Conservation (phyloP, 345 rosid genomes). For the Mallotus nudiflorus region DNA sequence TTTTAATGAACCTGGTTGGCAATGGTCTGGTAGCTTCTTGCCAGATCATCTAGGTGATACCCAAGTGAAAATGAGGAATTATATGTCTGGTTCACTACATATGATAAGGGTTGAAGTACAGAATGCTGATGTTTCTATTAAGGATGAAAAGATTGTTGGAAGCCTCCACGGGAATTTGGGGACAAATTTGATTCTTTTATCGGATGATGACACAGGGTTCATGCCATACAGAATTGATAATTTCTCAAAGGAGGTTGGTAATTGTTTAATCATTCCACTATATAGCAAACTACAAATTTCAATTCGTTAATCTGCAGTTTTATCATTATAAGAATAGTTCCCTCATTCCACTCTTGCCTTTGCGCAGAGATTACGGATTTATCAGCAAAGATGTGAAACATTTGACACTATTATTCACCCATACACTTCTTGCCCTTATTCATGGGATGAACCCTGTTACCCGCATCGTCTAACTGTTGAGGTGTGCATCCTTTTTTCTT, state of each 20-base stretch:
- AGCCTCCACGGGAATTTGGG: conserved; percentile 74
- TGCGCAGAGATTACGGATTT: conserved; percentile 70
- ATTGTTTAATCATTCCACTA: conserved; percentile 9
- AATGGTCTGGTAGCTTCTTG: conserved; percentile 96
- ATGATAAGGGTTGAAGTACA: conserved; percentile 93
- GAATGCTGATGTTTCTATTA: conserved; percentile 74
- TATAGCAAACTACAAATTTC: neutral
- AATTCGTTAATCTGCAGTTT: neutral
- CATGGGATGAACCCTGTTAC: conserved; percentile 97
- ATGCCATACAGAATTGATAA: conserved; percentile 98
- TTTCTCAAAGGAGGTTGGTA: conserved; percentile 92
- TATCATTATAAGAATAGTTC: neutral
- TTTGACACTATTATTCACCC: conserved; percentile 77
- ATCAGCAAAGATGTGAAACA: conserved; percentile 87
- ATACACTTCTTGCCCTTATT: conserved; percentile 80
- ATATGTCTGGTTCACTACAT: conserved; percentile 58
- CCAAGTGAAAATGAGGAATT: conserved; percentile 85
- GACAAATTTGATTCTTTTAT: conserved; percentile 82
- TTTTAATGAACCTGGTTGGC: conserved; percentile 93
- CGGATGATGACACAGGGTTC: conserved; percentile 87
- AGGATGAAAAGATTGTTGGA: conserved; percentile 73
- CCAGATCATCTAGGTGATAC: conserved; percentile 95
- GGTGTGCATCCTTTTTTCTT: conserved; percentile 42
- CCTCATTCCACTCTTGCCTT: conserved; percentile 4
- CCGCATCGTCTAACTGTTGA: conserved; percentile 85